phyloP scores from a whole-genome alignment of 1,284 basidiomycete species.

The Kwoniella shivajii region DNA sequence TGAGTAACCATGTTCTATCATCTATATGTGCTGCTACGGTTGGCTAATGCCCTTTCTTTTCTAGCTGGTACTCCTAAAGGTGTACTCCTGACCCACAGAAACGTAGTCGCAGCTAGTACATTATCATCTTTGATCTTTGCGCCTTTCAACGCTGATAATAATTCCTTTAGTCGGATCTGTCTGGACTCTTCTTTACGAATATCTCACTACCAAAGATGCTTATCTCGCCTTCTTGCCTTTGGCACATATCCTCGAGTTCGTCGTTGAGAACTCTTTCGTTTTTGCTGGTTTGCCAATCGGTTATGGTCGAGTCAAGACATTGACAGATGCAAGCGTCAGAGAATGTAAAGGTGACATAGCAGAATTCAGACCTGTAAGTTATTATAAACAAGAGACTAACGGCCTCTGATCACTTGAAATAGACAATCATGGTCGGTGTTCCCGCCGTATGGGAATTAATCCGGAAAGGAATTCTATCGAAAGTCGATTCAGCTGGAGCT shows the following conservation, averaged over 20 bases:
- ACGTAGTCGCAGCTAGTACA: conserved; percentile 73
- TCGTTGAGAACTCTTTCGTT: conserved; percentile 53
- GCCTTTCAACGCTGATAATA: neutral
- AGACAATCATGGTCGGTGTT: conserved; percentile 82
- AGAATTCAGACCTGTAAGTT: conserved; percentile 67
- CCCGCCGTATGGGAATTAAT: conserved; percentile 91
- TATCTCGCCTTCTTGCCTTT: conserved; percentile 87
- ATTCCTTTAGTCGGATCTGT: conserved; percentile 66
- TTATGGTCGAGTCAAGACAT: conserved; percentile 93
- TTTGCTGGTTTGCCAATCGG: conserved; percentile 63
- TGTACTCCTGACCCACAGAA: conserved; percentile 83
- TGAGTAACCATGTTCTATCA: conserved; percentile 25
- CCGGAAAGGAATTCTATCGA: conserved; percentile 84
- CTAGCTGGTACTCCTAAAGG: conserved; percentile 85
- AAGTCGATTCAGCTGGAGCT: conserved; percentile 68
- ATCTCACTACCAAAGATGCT: conserved; percentile 68
- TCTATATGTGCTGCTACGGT: neutral
- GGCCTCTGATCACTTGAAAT: neutral
- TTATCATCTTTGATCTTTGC: conserved; percentile 1
- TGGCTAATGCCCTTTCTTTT: conserved; percentile 23
- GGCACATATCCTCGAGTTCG: conserved; percentile 79
- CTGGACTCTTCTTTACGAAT: conserved; percentile 72
- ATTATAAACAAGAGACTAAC: neutral
- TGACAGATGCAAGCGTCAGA: conserved; percentile 85
- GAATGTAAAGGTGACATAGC: conserved; percentile 88